Evolutionary conservation across 2,329 filamentous ascomycete genomes (phyloP), one percentile per base, ranked within the genome.

Genomic region (Ophiocordyceps sinensis): DNA sequence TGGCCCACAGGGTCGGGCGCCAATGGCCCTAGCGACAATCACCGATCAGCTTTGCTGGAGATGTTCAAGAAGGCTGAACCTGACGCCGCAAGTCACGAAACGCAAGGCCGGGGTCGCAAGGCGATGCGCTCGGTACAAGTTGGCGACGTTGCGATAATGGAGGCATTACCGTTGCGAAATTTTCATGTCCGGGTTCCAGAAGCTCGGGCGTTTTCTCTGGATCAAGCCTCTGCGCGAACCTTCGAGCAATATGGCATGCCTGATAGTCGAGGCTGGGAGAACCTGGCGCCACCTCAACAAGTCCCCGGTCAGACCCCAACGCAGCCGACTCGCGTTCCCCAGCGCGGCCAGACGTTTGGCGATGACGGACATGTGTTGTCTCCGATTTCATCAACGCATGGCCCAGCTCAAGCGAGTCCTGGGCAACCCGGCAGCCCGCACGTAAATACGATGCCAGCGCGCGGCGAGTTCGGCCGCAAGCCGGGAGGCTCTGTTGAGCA

Each of bases 51-150:
- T 8, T 56, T 76, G 17, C 57, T 76, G 13, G 67, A 62, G 19
- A 72, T 76, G 60, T 75, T 77, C 55, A 74, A 71, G 45, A 66
- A 66, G 46, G 47, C 55, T 46, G 44, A 44, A 5, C 4, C 42
- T 14, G 45, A 43, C 36, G 21, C 34, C 12, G 31, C 29, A 30
- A 5, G 9, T 17, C 9, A 5, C 13, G 32, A 15, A n/a, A n/a
- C 15, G n/a, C 9, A 14, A 14, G 32, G 17, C n/a, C 4, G 9
- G 5, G 5, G 32, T 10, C 8, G 17, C 14, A 7, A 10, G 8
- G n/a, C 32, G 4, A 17, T n/a, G 15, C 17, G 26, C n/a, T 10
- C 17, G 11, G 19, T 7, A 4, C 19, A 35, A 31, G 30, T 15
- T 14, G 5, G 19, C 10, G 12, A 36, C 30, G n/a, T 37, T 5